A percentile compares a stretch with the other conserved stretches of the same genome.
Evolutionary conservation across 1,139 yeast genomes (phyloP).

Genomic region (Saccharomyces hybrid): DNA sequence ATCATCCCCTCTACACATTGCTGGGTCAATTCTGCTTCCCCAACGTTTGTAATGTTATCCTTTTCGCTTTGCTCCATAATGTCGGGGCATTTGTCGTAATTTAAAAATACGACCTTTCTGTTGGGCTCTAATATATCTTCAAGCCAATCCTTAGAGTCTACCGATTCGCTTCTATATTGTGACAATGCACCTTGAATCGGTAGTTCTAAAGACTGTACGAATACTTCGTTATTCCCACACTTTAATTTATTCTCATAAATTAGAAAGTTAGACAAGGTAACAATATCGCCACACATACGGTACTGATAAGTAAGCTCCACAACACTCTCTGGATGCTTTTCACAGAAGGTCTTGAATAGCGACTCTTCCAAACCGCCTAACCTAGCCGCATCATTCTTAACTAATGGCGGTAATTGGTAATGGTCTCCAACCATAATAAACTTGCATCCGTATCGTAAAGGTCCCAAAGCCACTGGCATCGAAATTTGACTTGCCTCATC

Average conservation of each 20-base stretch:
- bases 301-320: conserved; percentile 76
- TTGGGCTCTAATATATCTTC: conserved; percentile 39
- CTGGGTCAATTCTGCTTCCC: conserved; percentile 60
- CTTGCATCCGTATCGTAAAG: conserved; percentile 65
- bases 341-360: conserved; percentile 65
- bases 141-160: conserved; percentile 37
- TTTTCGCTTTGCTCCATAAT: conserved; percentile 51
- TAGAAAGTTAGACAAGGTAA: conserved; percentile 71
- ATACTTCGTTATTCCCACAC: conserved; percentile 65
- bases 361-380: conserved; percentile 67
- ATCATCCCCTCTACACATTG: conserved; percentile 57
- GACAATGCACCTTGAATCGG: conserved; percentile 32
- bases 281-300: conserved; percentile 85
- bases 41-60: conserved; percentile 63
- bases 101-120: conserved; percentile 62
- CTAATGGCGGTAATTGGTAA: conserved; percentile 81
- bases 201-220: conserved; percentile 45
- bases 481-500: conserved; percentile 97
- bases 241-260: conserved; percentile 67
- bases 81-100: conserved; percentile 53
- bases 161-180: conserved; percentile 6
- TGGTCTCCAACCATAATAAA: conserved; percentile 94
- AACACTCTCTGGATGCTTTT: conserved; percentile 62
- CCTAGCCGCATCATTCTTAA: conserved; percentile 51
- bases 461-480: conserved; percentile 85